Conservation (phyloP, 31 red algal species). For the Porphyra umbilicalis region DNA sequence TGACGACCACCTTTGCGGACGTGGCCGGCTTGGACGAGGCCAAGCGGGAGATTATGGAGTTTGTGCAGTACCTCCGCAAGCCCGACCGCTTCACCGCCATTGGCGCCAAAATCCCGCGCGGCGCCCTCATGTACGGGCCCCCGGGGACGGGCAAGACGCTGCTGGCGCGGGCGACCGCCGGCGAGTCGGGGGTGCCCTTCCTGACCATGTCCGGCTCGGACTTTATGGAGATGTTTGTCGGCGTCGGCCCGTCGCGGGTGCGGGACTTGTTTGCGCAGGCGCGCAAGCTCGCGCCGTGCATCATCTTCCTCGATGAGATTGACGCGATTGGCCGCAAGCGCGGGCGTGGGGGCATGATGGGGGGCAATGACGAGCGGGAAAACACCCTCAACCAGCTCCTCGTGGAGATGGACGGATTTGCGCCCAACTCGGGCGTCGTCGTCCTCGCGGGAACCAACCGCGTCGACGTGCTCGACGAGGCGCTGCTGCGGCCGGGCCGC, state of each 20-base stretch:
- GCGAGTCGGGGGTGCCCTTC: constrained; percentile 93
- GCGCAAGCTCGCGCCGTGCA: constrained; percentile 81
- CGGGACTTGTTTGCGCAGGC: constrained; percentile 91
- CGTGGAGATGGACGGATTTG: constrained; percentile 98
- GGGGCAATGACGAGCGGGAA: constrained; percentile 95
- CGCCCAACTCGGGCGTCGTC: constrained; percentile 78
- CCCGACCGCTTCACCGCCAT: constrained; percentile 81
- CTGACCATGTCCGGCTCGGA: constrained; percentile 91
- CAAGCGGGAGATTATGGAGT: constrained; percentile 96
- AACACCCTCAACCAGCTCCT: constrained; percentile 96
- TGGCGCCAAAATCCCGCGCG: constrained; percentile 93
- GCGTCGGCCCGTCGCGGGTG: constrained; percentile 90
- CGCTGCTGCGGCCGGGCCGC: constrained; percentile 85
- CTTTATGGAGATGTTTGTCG: constrained; percentile 99
- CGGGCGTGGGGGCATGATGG: constrained; percentile 77
- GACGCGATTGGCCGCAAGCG: constrained; percentile 89
- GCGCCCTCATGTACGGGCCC: constrained; percentile 83
- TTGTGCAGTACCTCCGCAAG: constrained; percentile 89
- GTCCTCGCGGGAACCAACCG: constrained; percentile 95
- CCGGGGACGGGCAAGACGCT: constrained; percentile 97
- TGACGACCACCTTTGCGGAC: constrained; percentile 73
- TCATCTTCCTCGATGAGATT: constrained; percentile 96
- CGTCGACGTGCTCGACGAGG: constrained; percentile 81
- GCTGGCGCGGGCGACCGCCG: constrained; percentile 86
- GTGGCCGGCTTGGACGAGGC: constrained; percentile 88